phyloP scores from a whole-genome alignment of 2,329 filamentous ascomycete genomes.

The Cladophialophora yegresii region DNA sequence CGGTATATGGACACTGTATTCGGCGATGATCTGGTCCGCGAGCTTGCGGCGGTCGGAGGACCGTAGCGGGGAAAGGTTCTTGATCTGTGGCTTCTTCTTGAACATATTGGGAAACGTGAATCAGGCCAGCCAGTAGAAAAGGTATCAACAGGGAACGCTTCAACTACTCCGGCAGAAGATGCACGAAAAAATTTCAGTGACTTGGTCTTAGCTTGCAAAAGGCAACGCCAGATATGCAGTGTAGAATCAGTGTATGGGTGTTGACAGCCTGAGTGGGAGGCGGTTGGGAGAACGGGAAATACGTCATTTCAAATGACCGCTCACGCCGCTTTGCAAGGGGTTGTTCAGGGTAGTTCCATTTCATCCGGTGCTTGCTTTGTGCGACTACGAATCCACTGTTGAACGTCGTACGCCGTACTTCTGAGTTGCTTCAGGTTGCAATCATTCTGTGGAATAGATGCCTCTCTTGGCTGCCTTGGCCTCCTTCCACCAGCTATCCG shows the following conservation, averaged over 20 bases:
- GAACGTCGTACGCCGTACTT: not conserved
- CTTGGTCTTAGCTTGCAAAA: not conserved
- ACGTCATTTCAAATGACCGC: conserved; percentile 9
- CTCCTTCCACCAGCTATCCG: conserved; percentile 53
- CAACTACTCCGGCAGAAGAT: not conserved
- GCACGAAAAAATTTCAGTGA: not conserved
- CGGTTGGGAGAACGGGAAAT: not conserved
- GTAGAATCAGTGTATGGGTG: not conserved
- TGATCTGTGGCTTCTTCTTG: conserved; percentile 67
- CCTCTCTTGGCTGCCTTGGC: conserved; percentile 26
- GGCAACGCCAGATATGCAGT: not conserved
- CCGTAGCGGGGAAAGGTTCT: conserved; percentile 65
- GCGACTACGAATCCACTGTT: not conserved
- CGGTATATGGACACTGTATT: conserved; percentile 58
- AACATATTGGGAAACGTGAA: conserved; percentile 51
- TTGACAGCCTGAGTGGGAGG: not conserved
- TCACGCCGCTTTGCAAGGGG: not conserved
- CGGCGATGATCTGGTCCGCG: conserved; percentile 66
- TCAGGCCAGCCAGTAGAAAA: not conserved
- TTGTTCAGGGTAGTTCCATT: not conserved
- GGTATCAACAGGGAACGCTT: not conserved
- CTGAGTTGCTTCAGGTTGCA: not conserved
- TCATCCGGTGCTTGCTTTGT: not conserved
- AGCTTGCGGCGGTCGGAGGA: conserved; percentile 68
- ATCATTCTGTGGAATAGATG: conserved; percentile 24